Conservation (phyloP, 1,284 basidiomycete species). For the Austroboletus olivaceoglutinosus region DNA sequence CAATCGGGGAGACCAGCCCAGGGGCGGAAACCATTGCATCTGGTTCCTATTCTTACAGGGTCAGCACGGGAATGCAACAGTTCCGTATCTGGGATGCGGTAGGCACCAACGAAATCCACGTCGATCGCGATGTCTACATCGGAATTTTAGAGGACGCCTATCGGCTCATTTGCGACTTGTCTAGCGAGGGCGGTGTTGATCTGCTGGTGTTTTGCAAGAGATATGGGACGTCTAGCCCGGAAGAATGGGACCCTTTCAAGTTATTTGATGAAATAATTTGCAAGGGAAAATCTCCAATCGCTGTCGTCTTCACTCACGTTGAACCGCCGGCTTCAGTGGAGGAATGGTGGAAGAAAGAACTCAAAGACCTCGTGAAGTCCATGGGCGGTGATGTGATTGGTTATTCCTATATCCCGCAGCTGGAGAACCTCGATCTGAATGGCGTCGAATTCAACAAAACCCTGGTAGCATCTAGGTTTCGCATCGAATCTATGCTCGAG, state of each 20-base stretch:
- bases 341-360: slow-evolving; percentile 8
- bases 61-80: background rate
- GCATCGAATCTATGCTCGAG: slow-evolving; percentile 7
- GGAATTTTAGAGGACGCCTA: background rate
- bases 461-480: background rate
- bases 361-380: slow-evolving; percentile 3
- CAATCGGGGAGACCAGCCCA: too few relatives aligned
- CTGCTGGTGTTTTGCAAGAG: slow-evolving; percentile 33
- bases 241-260: slow-evolving; percentile 21
- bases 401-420: slow-evolving; percentile 19
- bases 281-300: slow-evolving; percentile 26
- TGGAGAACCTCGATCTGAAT: background rate
- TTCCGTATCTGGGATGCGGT: background rate
- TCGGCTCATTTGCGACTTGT: slow-evolving; percentile 1
- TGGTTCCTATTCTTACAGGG: too few relatives aligned
- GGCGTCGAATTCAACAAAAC: background rate
- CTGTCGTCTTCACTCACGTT: slow-evolving; percentile 25
- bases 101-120: background rate
- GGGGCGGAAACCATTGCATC: too few relatives aligned
- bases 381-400: too few relatives aligned
- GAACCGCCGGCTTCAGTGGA: background rate
- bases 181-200: slow-evolving; percentile 18
- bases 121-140: background rate
- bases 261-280: slow-evolving; percentile 29
- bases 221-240: slow-evolving; percentile 19